A percentile compares a stretch with the other conserved stretches of the same genome.
These are phyloP conservation scores for Wickerhamiella siamensis DNA, from an alignment of 805 yeast species.

Conservation along the genomic window DNA sequence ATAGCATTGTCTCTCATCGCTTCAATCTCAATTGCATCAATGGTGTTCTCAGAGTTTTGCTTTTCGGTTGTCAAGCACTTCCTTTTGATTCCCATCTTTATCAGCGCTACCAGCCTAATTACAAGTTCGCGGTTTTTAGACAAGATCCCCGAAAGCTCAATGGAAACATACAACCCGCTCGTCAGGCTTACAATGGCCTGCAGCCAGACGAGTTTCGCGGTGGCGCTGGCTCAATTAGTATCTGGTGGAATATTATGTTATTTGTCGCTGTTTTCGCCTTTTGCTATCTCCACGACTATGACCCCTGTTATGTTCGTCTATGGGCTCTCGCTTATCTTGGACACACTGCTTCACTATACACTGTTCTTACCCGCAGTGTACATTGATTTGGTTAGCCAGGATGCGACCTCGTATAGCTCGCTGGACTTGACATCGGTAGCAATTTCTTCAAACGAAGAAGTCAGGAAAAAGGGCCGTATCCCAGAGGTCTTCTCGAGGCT, in stretches of 20 bases:
- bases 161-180: background rate
- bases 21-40: background rate
- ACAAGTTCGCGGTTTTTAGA: background rate
- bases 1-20: background rate
- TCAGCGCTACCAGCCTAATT: background rate
- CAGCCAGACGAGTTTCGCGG: conserved; percentile 1
- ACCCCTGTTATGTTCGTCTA: background rate
- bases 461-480: background rate
- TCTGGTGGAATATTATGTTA: background rate
- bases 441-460: background rate
- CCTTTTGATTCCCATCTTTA: background rate
- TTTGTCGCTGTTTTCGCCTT: background rate
- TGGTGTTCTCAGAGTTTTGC: background rate
- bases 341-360: conserved; percentile 3
- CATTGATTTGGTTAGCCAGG: conserved; percentile 5
- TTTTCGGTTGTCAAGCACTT: background rate
- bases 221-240: background rate
- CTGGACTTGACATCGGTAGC: background rate
- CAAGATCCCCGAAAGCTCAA: background rate
- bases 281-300: background rate
- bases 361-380: conserved; percentile 4
- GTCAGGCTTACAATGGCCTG: conserved; percentile 1
- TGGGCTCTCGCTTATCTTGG: background rate
- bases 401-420: background rate
- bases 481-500: background rate